These are phyloP conservation scores for Colletotrichum sidae DNA, from an alignment of 2,329 filamentous ascomycete genomes.

Conservation along the genomic window DNA sequence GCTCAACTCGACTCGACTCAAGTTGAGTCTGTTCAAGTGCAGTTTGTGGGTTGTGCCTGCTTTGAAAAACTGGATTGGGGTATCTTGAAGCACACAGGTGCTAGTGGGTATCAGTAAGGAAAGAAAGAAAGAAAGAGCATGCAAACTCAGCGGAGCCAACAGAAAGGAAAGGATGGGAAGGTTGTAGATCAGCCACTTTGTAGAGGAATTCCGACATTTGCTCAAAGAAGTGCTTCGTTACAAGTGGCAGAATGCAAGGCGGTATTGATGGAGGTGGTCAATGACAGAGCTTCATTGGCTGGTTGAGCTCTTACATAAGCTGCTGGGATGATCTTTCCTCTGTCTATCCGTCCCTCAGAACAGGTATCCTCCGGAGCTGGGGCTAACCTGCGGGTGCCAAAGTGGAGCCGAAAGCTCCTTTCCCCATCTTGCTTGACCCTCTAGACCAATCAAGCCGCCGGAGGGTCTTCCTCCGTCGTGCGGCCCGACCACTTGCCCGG, in stretches of 20 bases:
- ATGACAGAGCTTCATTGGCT: conserved; percentile 23
- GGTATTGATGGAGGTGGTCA: conserved; percentile 2
- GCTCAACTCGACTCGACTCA: too few relatives aligned
- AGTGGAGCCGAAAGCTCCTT: conserved; percentile 10
- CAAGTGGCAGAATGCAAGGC: conserved; percentile 21
- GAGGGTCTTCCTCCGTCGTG: neutral
- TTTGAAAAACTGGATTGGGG: neutral
- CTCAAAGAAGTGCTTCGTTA: neutral
- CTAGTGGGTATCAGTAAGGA: conserved; percentile 2
- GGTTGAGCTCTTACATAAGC: neutral
- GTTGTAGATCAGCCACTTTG: too few relatives aligned
- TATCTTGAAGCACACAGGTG: conserved; percentile 23
- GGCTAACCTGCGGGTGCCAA: neutral
- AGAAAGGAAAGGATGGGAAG: too few relatives aligned
- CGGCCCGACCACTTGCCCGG: conserved; percentile 35
- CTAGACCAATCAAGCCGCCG: neutral
- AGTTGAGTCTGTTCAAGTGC: too few relatives aligned
- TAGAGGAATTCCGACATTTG: too few relatives aligned
- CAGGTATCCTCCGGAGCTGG: too few relatives aligned
- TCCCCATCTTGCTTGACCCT: neutral
- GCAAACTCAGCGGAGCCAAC: too few relatives aligned
- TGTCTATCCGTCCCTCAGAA: too few relatives aligned
- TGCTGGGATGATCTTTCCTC: too few relatives aligned
- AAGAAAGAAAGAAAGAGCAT: conserved; percentile 2
- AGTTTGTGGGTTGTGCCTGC: too few relatives aligned